phyloP scores from a whole-genome alignment of 2,329 filamentous ascomycete genomes.

The Ophiocordyceps camponoti-saundersi region DNA sequence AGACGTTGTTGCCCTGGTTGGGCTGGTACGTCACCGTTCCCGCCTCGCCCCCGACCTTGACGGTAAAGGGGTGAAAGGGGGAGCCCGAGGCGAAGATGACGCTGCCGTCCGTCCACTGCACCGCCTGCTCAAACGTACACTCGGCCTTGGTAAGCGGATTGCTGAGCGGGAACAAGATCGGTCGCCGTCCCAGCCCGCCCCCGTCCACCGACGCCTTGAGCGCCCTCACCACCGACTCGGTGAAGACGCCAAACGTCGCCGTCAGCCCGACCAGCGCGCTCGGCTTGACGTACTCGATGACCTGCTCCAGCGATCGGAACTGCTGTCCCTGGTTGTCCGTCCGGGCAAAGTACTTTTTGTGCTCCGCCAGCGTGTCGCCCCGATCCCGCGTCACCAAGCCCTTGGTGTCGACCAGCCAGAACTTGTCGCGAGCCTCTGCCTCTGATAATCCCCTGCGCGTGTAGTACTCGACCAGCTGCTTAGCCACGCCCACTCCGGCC shows the following conservation, averaged over 20 bases:
- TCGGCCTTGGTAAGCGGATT: conserved; percentile 95
- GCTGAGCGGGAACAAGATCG: conserved; percentile 90
- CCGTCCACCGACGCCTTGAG: conserved; percentile 46
- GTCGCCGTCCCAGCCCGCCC: conserved; percentile 52
- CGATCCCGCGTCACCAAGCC: conserved; percentile 87
- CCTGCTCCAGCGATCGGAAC: conserved; percentile 69
- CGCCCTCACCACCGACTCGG: conserved; percentile 63
- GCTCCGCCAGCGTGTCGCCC: conserved; percentile 82
- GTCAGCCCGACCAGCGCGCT: conserved; percentile 89
- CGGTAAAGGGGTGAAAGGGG: conserved; percentile 62
- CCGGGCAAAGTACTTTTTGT: conserved; percentile 60
- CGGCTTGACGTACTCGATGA: conserved; percentile 88
- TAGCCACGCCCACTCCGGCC: conserved; percentile 90
- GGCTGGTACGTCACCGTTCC: conserved; percentile 52
- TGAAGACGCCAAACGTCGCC: conserved; percentile 89
- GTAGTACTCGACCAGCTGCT: conserved; percentile 96
- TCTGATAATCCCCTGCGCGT: conserved; percentile 81
- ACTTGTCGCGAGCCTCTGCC: conserved; percentile 73
- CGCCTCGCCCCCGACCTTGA: conserved; percentile 38
- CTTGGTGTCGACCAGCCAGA: conserved; percentile 95
- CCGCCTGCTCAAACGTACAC: conserved; percentile 89
- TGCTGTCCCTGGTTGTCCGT: conserved; percentile 48
- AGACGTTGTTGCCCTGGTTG: conserved; percentile 75
- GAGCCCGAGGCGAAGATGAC: conserved; percentile 91
- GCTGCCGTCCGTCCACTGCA: conserved; percentile 78